Conservation (phyloP, 495 filamentous ascomycete genomes). For the Lasiosphaeris hirsuta region DNA sequence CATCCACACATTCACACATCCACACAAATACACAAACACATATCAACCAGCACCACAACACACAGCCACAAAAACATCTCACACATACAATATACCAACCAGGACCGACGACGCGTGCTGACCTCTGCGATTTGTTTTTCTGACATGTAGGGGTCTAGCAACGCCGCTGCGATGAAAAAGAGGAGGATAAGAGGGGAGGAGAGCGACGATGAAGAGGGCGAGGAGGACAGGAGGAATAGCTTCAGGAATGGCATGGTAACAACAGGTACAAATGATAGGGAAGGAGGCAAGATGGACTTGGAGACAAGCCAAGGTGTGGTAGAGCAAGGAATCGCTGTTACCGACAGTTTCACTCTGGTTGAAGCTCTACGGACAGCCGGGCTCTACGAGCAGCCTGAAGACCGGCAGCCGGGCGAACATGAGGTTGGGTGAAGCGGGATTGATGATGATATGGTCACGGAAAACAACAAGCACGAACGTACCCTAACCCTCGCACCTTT, state of each 20-base stretch:
- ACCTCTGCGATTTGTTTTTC: constrained; percentile 5
- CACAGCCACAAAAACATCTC: neutral
- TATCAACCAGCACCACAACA: neutral
- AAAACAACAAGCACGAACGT: too few relatives aligned
- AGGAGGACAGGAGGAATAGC: neutral
- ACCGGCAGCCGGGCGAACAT: neutral
- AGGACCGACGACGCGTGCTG: constrained; percentile 4
- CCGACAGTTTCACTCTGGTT: neutral
- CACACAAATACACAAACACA: neutral
- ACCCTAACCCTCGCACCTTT: too few relatives aligned
- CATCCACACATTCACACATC: neutral
- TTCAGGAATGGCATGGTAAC: neutral
- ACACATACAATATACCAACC: neutral
- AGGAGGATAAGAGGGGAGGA: neutral
- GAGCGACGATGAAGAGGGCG: neutral
- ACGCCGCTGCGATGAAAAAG: neutral
- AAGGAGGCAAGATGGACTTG: neutral
- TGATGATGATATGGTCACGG: too few relatives aligned
- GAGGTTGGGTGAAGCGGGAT: neutral
- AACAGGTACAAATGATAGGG: neutral
- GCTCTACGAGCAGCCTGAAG: neutral
- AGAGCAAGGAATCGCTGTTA: constrained; percentile 2
- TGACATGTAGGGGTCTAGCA: constrained; percentile 7
- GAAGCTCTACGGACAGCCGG: constrained; percentile 6
- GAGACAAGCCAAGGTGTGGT: neutral